phyloP scores from a whole-genome alignment of 176 grass and related monocot species.

The Oryza nivara region DNA sequence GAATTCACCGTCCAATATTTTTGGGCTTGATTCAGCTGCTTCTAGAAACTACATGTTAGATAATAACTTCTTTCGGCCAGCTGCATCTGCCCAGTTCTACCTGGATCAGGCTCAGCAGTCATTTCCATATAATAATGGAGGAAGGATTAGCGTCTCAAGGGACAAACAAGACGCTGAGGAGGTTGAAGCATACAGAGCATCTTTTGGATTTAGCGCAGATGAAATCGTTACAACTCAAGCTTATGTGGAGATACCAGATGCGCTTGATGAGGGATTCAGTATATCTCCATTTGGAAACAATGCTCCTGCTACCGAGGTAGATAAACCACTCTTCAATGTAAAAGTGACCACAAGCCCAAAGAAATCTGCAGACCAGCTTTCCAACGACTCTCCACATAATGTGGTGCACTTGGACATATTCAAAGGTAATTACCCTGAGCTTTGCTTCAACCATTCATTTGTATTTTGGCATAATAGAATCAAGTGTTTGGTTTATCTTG shows the following conservation, averaged over 20 bases:
- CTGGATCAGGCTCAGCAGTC: slow-evolving; percentile 94
- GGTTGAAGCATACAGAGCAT: slow-evolving; percentile 96
- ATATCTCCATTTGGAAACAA: slow-evolving; percentile 85
- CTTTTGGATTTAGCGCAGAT: slow-evolving; percentile 99
- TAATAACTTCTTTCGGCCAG: slow-evolving; percentile 74
- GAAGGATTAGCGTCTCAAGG: slow-evolving; percentile 83
- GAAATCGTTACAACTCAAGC: slow-evolving; percentile 77
- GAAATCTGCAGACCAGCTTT: slow-evolving; percentile 45
- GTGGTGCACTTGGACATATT: slow-evolving; percentile 43
- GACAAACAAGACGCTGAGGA: slow-evolving; percentile 96
- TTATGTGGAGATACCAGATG: slow-evolving; percentile 77
- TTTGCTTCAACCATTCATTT: not conserved
- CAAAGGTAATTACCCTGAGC: slow-evolving; percentile 38
- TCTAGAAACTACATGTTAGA: slow-evolving; percentile 75
- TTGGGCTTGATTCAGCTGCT: slow-evolving; percentile 70
- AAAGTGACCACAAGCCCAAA: slow-evolving; percentile 47
- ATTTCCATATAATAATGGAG: slow-evolving; percentile 66
- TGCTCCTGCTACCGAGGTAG: slow-evolving; percentile 45
- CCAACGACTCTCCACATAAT: slow-evolving; percentile 41
- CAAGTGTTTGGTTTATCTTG: not conserved
- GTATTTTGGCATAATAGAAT: slow-evolving; percentile 5
- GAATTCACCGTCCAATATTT: slow-evolving; percentile 66
- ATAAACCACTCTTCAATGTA: slow-evolving; percentile 47
- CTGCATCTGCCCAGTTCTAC: slow-evolving; percentile 78
- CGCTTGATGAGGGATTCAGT: slow-evolving; percentile 80